These are phyloP conservation scores for Ambrosiella cleistominuta DNA, from an alignment of 2,329 filamentous ascomycete species.

Conservation along the genomic window DNA sequence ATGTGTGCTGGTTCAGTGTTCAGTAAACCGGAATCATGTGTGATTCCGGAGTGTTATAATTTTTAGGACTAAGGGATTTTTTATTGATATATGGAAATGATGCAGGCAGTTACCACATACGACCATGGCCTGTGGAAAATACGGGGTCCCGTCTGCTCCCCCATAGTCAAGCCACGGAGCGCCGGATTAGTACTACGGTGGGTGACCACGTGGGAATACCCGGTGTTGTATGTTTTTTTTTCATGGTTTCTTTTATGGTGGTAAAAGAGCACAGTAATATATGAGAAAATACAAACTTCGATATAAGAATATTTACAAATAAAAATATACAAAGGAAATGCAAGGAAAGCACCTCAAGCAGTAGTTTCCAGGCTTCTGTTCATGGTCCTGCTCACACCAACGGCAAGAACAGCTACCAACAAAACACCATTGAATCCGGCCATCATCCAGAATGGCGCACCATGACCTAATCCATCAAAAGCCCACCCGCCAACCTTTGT, in stretches of 20 bases:
- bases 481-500: constrained; percentile 80
- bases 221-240: background rate
- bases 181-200: background rate
- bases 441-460: constrained; percentile 89
- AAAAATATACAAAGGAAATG: too few species aligned
- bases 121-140: background rate
- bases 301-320: background rate
- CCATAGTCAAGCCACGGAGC: background rate
- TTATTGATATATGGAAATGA: too few species aligned
- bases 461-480: constrained; percentile 58
- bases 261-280: background rate
- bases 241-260: background rate
- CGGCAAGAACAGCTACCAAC: constrained; percentile 35
- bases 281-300: background rate
- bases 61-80: too few species aligned
- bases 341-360: too few species aligned
- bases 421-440: constrained; percentile 67
- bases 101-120: background rate
- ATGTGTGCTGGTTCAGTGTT: too few species aligned
- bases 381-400: background rate
- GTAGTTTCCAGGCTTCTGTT: background rate
- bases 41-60: too few species aligned
- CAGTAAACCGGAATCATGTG: too few species aligned
- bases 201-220: background rate
- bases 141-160: background rate